Evolutionary conservation across 169 alveolate genomes (phyloP), one percentile per base, ranked within the genome.

Genomic region (Babesia ovis): DNA sequence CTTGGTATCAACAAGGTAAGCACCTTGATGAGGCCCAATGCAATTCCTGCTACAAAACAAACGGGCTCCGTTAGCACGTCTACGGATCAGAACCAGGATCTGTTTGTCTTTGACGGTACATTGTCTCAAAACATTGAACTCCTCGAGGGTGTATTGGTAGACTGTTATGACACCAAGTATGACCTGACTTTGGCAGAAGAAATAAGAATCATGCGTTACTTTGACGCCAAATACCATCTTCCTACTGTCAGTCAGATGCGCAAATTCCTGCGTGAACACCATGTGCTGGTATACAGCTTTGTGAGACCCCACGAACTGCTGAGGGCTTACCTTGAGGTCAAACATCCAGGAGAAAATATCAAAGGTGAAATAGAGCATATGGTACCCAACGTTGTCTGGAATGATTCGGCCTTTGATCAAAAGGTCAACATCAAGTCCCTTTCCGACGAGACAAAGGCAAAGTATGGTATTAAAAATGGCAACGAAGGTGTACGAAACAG

Each of bases 261-360:
- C 39, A 71, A 64, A 46, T 81, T 29, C 50, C 68, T 81, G 46
- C 42, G 89, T 27, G 66, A 64, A 35, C 6, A 39, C 43, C 82
- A 39, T 22, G 80, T 81, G 5, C 51, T 71, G 57, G 81, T 81
- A 16, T 72, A 50, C 60, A 22, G 77, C 46, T 66, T 61, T n/a
- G 66, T 81, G 35, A 5, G 89, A 29, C 89, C 89, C 14, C 89
- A 81, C 48, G 89, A 81, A 41, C 72, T 81, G 3, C 55, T 59
- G 45, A 69, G 89, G 45, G 64, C 68, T 11, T 81, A 81, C 68
- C 48, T 81, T 1, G 72, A 73, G 58, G 62, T 29, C n/a, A 48
- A 31, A 37, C 16, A 58, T 27, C 68, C 59, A 23, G 76, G 68
- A 2, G 37, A 14, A 18, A 69, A 68, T 60, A 42, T 79, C 29